phyloP scores from a whole-genome alignment of 148 eudicot genomes.

The Bassia scoparia region DNA sequence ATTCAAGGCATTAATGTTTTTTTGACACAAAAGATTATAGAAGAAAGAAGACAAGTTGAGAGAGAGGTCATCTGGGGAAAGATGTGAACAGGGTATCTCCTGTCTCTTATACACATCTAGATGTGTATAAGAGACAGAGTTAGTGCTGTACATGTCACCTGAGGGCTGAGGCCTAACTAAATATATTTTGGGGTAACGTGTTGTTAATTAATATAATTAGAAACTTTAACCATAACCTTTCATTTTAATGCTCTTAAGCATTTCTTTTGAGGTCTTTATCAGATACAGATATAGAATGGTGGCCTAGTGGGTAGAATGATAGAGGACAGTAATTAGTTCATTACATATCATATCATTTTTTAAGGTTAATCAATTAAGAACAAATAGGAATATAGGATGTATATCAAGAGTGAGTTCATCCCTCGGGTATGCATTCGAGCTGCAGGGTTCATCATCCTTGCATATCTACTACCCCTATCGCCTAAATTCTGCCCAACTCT shows the following conservation, averaged over 20 bases:
- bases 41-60: slow-evolving; percentile 10
- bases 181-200: neutral
- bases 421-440: too few relatives aligned
- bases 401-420: too few relatives aligned
- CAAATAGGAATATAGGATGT: too few relatives aligned
- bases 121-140: too few relatives aligned
- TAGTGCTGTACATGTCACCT: slow-evolving; percentile 34
- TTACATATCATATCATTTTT: too few relatives aligned
- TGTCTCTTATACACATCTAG: neutral
- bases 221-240: neutral
- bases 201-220: neutral
- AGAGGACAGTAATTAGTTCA: too few relatives aligned
- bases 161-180: slow-evolving; percentile 27
- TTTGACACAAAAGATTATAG: slow-evolving; percentile 1
- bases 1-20: slow-evolving; percentile 5
- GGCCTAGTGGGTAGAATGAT: neutral
- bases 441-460: too few relatives aligned
- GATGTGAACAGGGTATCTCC: neutral
- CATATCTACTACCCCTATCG: too few relatives aligned
- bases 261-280: neutral
- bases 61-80: neutral
- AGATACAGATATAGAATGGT: neutral
- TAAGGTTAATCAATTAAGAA: too few relatives aligned
- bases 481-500: too few relatives aligned
- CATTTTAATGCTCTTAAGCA: neutral